phyloP scores from a whole-genome alignment of 2,329 filamentous ascomycete genomes.

The Fusarium setosum region DNA sequence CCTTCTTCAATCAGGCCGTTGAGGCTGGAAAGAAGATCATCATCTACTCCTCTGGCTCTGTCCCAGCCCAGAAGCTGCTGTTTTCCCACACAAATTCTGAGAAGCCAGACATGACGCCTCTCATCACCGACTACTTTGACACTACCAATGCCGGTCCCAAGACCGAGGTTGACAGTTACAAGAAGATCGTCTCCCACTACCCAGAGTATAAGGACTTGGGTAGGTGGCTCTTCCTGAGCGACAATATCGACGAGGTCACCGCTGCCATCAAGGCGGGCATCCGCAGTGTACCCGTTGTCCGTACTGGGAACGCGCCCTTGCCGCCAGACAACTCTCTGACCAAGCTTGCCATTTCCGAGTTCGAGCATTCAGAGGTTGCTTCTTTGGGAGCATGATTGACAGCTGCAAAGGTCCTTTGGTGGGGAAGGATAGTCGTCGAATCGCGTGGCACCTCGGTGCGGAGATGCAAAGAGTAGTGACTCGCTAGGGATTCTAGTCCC shows the following conservation, averaged over 20 bases:
- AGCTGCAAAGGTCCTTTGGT: slow-evolving; percentile 31
- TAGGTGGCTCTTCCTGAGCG: slow-evolving; percentile 82
- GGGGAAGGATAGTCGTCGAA: slow-evolving; percentile 33
- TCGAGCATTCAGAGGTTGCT: slow-evolving; percentile 43
- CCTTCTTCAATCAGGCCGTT: slow-evolving; percentile 70
- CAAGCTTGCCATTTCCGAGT: slow-evolving; percentile 49
- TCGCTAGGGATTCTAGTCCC: slow-evolving; percentile 42
- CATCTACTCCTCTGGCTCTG: slow-evolving; percentile 86
- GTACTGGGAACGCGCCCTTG: slow-evolving; percentile 78
- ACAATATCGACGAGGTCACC: slow-evolving; percentile 78
- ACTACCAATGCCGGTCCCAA: slow-evolving; percentile 85
- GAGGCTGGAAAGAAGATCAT: slow-evolving; percentile 67
- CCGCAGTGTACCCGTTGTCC: slow-evolving; percentile 69
- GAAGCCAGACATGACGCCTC: slow-evolving; percentile 67
- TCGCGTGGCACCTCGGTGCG: slow-evolving; percentile 36
- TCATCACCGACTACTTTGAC: slow-evolving; percentile 79
- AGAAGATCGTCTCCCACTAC: slow-evolving; percentile 64
- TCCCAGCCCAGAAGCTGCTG: slow-evolving; percentile 83
- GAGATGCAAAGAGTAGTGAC: slow-evolving; percentile 36
- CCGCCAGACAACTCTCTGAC: slow-evolving; percentile 58
- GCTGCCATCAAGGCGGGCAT: slow-evolving; percentile 73
- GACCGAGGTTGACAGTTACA: slow-evolving; percentile 74
- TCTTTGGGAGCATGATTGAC: slow-evolving; percentile 32
- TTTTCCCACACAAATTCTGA: slow-evolving; percentile 74
- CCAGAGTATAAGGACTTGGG: slow-evolving; percentile 56